Evolutionary conservation across 2,329 filamentous ascomycete genomes (phyloP), one percentile per base, ranked within the genome.

Genomic region (Rhexocercosporidium sp.): DNA sequence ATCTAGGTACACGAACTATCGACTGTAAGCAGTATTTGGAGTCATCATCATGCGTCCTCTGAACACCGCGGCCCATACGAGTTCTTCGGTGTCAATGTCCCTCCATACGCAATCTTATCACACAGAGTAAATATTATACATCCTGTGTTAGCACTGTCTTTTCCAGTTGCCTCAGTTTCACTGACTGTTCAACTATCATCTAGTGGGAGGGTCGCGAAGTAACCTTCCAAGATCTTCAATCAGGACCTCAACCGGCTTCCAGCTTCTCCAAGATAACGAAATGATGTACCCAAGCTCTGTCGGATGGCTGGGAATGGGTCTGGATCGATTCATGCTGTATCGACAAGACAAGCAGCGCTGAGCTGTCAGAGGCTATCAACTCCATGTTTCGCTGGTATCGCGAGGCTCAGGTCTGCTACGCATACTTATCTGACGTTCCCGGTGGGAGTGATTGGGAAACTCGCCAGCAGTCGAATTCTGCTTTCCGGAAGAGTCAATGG

Each of bases 251-350:
- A 25, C 14, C 39, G n/a, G 27, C 22, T 37, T 37, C 34, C n/a
- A 62, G 59, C 6, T 62, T 29, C 11, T 20, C 29, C 9, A 51
- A 62, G 49, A 53, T 51, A 1, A 41, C 11, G n/a, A 20, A 18
- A 34, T 51, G 46, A 11, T 62, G 59, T 27, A 12, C 16, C 12
- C 14, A 16, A 37, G 59, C 41, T 25, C n/a, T 16, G 5, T 25
- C 7, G 5, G 34, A 57, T 46, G 25, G 61, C 16, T 31, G 6
- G 7, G 37, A 57, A 9, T 64, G 54, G 16, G 49, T 20, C 1
- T 63, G 49, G 61, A 56, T 63, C 1, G 49, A 63, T 29, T 27
- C 61, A 3, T 63, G 61, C 16, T 56, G 61, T 14, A 63, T 63
- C 22, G 49, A 63, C 18, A 56, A 56, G 37, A 63, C n/a, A 9